Evolutionary conservation across 208 protist genomes (phyloP), one percentile per base, ranked within the genome.

Genomic region (Trypanosoma theileri): DNA sequence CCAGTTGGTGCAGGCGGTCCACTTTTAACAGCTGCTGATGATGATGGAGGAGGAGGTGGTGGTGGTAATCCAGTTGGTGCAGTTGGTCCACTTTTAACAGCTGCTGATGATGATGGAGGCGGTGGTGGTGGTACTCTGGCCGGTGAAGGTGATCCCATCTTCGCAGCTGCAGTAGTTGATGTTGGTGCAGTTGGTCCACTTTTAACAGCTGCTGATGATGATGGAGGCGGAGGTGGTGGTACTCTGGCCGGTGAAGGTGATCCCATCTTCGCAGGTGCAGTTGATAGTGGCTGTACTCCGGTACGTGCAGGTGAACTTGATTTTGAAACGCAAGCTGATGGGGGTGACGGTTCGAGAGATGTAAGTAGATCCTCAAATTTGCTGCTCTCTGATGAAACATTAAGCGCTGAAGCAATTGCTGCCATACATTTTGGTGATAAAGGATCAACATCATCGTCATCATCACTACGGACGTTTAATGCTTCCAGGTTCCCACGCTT

Each of bases 151-250:
- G 67, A 48, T 28, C 51, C 53, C 16, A 4, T 62, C 17, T 53
- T 64, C 10, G 24, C 40, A 44, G 56, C 50, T 1, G 57, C 65
- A 59, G 75, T 51, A 24, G 75, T 62, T 26, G 75, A 68, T 24
- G 56, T 19, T 46, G 66, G 55, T 62, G 66, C 48, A 4, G 73
- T 61, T 22, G 67, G 56, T 28, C 51, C 53, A 26, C 14, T 62
- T 13, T 53, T 64, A 19, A 44, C 28, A 41, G 56, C 50, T 1
- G 57, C 64, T 63, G 75, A 56, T 41, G 75, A 66, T 26, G 71
- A 68, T 28, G 57, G 50, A 3, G 42, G 41, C n/a, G 74, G 73
- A 19, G 73, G 69, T 21, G 69, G 69, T 13, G 74, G 79, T 4
- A 54, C 40, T 57, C 48, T 10, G 4, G 14, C n/a, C 21, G 66